Conservation (phyloP, 2,329 filamentous ascomycete genomes). For the Colletotrichum sp. region DNA sequence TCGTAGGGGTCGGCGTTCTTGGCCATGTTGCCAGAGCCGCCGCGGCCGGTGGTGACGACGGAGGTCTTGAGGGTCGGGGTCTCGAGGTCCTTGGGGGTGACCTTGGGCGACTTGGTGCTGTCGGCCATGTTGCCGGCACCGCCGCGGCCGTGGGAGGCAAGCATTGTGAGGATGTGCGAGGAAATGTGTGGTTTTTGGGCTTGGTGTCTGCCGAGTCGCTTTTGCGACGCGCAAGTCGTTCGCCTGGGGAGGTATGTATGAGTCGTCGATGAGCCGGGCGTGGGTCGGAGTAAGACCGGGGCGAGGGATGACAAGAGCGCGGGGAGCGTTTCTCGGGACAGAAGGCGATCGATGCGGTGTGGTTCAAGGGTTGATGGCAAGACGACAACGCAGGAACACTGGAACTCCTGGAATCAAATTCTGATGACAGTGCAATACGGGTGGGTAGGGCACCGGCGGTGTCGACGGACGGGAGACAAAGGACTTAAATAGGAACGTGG, state of each 20-base stretch:
- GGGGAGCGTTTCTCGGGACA: not conserved
- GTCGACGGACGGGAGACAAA: not conserved
- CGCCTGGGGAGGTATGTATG: not conserved
- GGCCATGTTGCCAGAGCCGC: constrained; percentile 88
- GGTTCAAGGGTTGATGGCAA: not conserved
- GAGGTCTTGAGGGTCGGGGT: constrained; percentile 84
- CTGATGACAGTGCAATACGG: not conserved
- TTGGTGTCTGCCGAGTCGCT: not conserved
- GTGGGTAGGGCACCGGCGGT: not conserved
- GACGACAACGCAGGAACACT: not conserved
- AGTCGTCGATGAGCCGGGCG: not conserved
- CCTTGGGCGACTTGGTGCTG: constrained; percentile 47
- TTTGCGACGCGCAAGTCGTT: not conserved
- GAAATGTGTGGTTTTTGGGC: not conserved
- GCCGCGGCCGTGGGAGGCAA: constrained; percentile 75
- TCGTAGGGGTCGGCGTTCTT: constrained; percentile 72
- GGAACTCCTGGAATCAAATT: not conserved
- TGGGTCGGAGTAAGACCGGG: not conserved
- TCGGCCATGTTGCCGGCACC: constrained; percentile 78
- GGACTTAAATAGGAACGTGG: constrained; percentile 15
- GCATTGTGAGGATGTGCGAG: constrained; percentile 35
- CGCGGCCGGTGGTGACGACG: constrained; percentile 89
- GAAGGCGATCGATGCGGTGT: not conserved
- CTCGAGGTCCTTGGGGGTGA: constrained; percentile 69
- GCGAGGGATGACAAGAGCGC: not conserved